Evolutionary conservation across 257 asterid genomes (phyloP), one percentile per base, ranked within the genome.

Genomic region (Echites panduratus): DNA sequence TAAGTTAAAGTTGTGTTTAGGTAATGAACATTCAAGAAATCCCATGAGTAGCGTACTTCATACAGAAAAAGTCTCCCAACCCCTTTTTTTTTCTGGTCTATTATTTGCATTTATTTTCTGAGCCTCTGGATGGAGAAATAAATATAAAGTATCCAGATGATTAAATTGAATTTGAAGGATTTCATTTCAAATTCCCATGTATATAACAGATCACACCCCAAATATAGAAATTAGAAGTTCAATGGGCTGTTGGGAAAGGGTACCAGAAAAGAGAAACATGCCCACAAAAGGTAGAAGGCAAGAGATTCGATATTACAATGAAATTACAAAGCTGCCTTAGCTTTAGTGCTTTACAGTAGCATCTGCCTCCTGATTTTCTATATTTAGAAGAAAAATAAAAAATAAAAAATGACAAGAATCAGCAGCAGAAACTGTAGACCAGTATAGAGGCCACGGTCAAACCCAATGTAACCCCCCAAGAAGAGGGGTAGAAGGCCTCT

Each of bases 291-390:
- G 7, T 2, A 35, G 13, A 66, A 65, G 70, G 76, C 74, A 72
- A 57, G 80, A 72, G 70, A 70, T 71, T 74, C 81, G 79, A 50
- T 53, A 53, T 59, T 49, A 66, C 27, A 43, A 29, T 56, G 61
- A 79, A 76, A 69, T 79, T 75, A 75, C 81, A 84, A 47, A 76
- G 80, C 78, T 63, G 69, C 72, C 26, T n/a, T 71, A 73, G 73
- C 85, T 80, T 38, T 38, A 63, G 27, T 63, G 48, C 68, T 64
- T 79, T 78, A 78, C 85, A 73, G 74, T 74, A 73, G 76, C 70
- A 84, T 75, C 79, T 79, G 78, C 81, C 70, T 68, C 76, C 63
- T 44, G 56, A 54, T 69, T 70, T 79, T 68, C 71, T 68, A 70
- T 73, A 77, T 72, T 63, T 74, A 35, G 66, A 20, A 66, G 50